Evolutionary conservation across 805 yeast species (phyloP), one percentile per base, ranked within the genome.

Genomic region (Saccharomycopsis fibuligera): DNA sequence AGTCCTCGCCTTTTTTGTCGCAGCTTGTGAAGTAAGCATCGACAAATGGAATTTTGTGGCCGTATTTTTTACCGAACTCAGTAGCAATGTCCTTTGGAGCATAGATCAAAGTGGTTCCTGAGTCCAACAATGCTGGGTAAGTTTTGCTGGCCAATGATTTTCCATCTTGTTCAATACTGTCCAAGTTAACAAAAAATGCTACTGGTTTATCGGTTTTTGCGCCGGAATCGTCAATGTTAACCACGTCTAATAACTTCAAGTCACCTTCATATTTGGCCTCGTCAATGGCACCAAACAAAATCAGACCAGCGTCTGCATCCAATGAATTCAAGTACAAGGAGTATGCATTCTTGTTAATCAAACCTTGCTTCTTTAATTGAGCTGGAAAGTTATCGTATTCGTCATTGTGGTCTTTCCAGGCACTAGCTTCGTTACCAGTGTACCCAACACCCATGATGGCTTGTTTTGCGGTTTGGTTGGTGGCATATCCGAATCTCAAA

Each of bases 251-350:
- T 1, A 76, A 63, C 33, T 69, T 62, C 40, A 81, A 61, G 33
- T 63, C 56, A 21, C 87, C 89, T 0, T 62, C 47, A 61, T 76
- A 81, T 63, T 82, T 83, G 35, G 77, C 73, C 50, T 91, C 41
- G n/a, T n/a, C n/a, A n/a, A n/a, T n/a, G n/a, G n/a, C n/a, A n/a
- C 91, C 91, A 66, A 85, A 85, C 44, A 84, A 62, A 17, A 84
- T 68, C n/a, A 72, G 64, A 3, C 88, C 90, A 1, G 68, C 53
- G 3, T 56, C 44, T 0, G 76, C 66, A 35, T 64, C 63, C 14
- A 61, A 57, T 2, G 67, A 63, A 56, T 79, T 74, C n/a, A n/a
- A n/a, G n/a, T n/a, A n/a, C n/a, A n/a, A n/a, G 0, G 91, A 83
- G 62, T 82, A 86, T 1, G 77, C 75, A 35, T 69, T 68, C 41